Percentiles rank a stretch among this genome's conserved stretches.
These are phyloP conservation scores for Kurtzmaniella cleridarum DNA, from an alignment of 805 yeast species.

Conservation along the genomic window DNA sequence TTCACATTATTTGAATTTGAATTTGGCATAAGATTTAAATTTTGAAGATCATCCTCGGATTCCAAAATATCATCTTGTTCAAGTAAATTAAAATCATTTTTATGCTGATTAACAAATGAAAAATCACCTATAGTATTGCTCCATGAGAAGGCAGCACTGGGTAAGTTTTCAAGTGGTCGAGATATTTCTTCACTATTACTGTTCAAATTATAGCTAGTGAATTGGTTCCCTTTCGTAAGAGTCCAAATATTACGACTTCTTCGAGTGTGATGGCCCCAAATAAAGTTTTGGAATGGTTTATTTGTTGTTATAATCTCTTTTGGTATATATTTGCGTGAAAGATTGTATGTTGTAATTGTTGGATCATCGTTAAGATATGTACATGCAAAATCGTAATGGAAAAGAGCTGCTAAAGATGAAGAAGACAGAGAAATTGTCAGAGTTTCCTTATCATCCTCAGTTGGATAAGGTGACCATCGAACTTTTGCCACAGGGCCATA, in stretches of 20 bases:
- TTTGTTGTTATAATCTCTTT: slow-evolving; percentile 53
- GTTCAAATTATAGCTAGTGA: slow-evolving; percentile 30
- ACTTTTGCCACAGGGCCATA: slow-evolving; percentile 78
- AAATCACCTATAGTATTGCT: slow-evolving; percentile 43
- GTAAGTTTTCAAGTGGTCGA: slow-evolving; percentile 45
- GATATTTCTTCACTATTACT: slow-evolving; percentile 16
- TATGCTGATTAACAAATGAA: slow-evolving; percentile 47
- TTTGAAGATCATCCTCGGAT: slow-evolving; percentile 4
- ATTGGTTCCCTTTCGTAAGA: slow-evolving; percentile 34
- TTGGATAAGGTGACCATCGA: slow-evolving; percentile 47
- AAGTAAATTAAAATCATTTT: slow-evolving; percentile 31
- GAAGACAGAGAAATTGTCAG: background rate
- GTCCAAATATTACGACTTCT: slow-evolving; percentile 30
- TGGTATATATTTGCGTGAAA: slow-evolving; percentile 71
- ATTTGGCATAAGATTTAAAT: background rate
- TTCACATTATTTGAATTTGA: no score
- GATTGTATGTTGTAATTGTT: slow-evolving; percentile 61
- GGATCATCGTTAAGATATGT: slow-evolving; percentile 72
- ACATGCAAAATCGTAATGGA: slow-evolving; percentile 65
- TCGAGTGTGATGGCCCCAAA: slow-evolving; percentile 30
- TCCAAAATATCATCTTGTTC: slow-evolving; percentile 6
- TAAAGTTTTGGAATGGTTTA: slow-evolving; percentile 37
- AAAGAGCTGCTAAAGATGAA: slow-evolving; percentile 28
- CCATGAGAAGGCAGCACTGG: slow-evolving; percentile 56
- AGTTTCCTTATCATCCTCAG: slow-evolving; percentile 1